Evolutionary conservation across 2,329 filamentous ascomycete genomes (phyloP).

Genomic region (Trematosphaeria pertusa): DNA sequence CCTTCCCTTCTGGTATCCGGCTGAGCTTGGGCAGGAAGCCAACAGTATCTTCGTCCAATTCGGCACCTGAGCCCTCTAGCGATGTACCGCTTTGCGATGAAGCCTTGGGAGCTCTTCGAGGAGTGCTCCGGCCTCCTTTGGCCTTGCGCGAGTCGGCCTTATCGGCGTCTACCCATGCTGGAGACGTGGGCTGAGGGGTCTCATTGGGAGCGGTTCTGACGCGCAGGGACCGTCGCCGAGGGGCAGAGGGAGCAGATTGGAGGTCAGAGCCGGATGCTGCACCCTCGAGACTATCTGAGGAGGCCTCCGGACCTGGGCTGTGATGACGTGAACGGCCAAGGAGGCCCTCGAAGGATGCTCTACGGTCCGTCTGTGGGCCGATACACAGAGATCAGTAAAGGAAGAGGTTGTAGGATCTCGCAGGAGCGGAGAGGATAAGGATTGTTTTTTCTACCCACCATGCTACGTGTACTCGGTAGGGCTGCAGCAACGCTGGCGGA

Average conservation of each 20-base stretch:
- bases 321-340: constrained; percentile 26
- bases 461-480: constrained; percentile 40
- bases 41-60: constrained; percentile 25
- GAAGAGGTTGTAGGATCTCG: constrained; percentile 14
- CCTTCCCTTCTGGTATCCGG: constrained; percentile 50
- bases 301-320: constrained; percentile 22
- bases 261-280: constrained; percentile 12
- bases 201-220: constrained; percentile 29
- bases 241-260: constrained; percentile 17
- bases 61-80: constrained; percentile 14
- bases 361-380: constrained; percentile 38
- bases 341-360: constrained; percentile 29
- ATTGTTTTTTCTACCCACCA: constrained; percentile 46
- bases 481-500: constrained; percentile 29
- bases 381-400: constrained; percentile 30
- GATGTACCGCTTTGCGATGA: constrained; percentile 24
- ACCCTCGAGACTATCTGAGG: constrained; percentile 22
- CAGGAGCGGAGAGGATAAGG: constrained; percentile 14
- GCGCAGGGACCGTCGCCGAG: constrained; percentile 35
- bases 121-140: constrained; percentile 25
- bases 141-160: constrained; percentile 29
- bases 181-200: constrained; percentile 20
- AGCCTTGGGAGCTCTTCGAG: constrained; percentile 29
- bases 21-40: constrained; percentile 50
- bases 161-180: constrained; percentile 30